Evolutionary conservation across 768 basidiomycete genomes (phyloP), one percentile per base, ranked within the genome.

Genomic region (Mycena galericulata): DNA sequence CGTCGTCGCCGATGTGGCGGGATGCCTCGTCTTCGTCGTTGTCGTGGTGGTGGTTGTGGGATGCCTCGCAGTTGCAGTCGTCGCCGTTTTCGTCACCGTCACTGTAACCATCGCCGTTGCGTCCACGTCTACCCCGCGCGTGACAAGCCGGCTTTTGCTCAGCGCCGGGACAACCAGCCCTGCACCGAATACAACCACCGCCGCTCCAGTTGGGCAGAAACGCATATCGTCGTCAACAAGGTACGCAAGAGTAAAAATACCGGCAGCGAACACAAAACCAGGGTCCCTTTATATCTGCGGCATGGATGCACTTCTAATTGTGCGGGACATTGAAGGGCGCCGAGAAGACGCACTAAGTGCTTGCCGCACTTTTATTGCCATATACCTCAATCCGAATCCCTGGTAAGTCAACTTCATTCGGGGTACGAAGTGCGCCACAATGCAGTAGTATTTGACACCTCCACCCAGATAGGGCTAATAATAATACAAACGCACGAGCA

Each of bases 141-240:
- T 62, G 51, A 62, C 60, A 29, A 62, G 60, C n/a, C 49, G 60
- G 24, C 45, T 60, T 10, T n/a, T n/a, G n/a, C 60, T 29, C 9
- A 41, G 11, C 7, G 38, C 20, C 20, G 47, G 24, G 3, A 3
- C 17, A 24, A 36, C 7, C 20, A 60, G 30, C 24, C 17, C 2
- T 15, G 46, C 11, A 7, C 26, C 20, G 27, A 51, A 20, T 8
- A 27, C 11, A 27, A 50, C 26, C 18, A n/a, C 40, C 29, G 22
- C 5, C 6, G 41, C 26, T 26, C 45, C n/a, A 46, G 45, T 20
- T 6, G 41, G n/a, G 34, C 27, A n/a, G 46, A 49, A n/a, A 30
- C 27, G 38, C 36, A 51, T 51, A 20, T 40, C 18, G 49, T n/a
- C n/a, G n/a, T n/a, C n/a, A n/a, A n/a, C n/a, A n/a, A n/a, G n/a